phyloP scores from a whole-genome alignment of 2,329 filamentous ascomycete genomes.

The Arthrobotrys sphaeroides region DNA sequence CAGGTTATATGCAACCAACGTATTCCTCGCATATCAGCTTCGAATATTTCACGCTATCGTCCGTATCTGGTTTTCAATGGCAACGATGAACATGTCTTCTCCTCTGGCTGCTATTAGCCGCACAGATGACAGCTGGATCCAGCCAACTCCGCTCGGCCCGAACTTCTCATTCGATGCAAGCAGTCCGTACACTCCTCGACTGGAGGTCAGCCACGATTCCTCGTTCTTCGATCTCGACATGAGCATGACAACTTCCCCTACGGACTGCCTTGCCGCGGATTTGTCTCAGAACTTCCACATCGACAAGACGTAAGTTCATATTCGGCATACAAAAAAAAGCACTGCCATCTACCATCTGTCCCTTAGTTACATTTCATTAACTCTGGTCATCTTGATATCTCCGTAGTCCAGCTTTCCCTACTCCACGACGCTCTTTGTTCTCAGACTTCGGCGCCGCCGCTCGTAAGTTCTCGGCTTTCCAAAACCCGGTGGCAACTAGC shows the following conservation, averaged over 20 bases:
- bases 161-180: slow-evolving; percentile 30
- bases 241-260: slow-evolving; percentile 85
- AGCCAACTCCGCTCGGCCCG: slow-evolving; percentile 37
- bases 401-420: slow-evolving; percentile 79
- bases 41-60: neutral
- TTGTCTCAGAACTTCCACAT: slow-evolving; percentile 97
- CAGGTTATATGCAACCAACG: slow-evolving; percentile 29
- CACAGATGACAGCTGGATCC: slow-evolving; percentile 41
- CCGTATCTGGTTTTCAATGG: slow-evolving; percentile 21
- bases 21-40: neutral
- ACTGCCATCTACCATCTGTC: neutral
- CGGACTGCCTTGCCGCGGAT: slow-evolving; percentile 88
- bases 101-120: slow-evolving; percentile 51
- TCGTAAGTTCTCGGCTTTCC: slow-evolving; percentile 32
- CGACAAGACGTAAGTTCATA: slow-evolving; percentile 79
- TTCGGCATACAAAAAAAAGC: no score
- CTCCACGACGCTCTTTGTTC: slow-evolving; percentile 85
- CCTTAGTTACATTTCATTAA: slow-evolving; percentile 58
- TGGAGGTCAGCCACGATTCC: slow-evolving; percentile 48
- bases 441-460: slow-evolving; percentile 67
- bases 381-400: slow-evolving; percentile 11
- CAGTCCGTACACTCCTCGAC: slow-evolving; percentile 39
- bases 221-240: slow-evolving; percentile 78
- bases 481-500: neutral
- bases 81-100: slow-evolving; percentile 51